These are phyloP conservation scores for Pseudocercospora fuligena DNA, from an alignment of 2,329 filamentous ascomycete genomes.

Conservation along the genomic window DNA sequence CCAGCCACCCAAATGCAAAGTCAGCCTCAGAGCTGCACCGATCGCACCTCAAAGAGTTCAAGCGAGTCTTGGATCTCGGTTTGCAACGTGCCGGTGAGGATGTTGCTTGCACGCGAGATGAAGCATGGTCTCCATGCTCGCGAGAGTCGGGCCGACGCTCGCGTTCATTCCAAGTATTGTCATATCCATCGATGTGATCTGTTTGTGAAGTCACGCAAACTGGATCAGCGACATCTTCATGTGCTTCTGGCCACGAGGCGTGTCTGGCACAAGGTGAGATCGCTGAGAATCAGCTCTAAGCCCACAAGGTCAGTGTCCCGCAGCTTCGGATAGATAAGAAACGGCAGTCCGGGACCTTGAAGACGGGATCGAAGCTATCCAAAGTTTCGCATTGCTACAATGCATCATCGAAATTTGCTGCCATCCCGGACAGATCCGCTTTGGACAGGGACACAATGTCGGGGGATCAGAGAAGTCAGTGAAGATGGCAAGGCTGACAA, in stretches of 20 bases:
- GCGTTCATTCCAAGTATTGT: background rate
- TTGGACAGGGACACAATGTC: too few species aligned
- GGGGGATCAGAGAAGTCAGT: background rate
- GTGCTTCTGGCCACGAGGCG: background rate
- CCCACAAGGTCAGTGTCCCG: background rate
- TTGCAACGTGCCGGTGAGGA: background rate
- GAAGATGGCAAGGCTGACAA: background rate
- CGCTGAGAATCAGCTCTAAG: background rate
- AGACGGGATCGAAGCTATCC: background rate
- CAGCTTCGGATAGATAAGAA: background rate
- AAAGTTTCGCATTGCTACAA: background rate
- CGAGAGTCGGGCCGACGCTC: slow-evolving; percentile 3
- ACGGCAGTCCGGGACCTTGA: too few species aligned
- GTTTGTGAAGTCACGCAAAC: slow-evolving; percentile 2
- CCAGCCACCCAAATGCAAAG: background rate
- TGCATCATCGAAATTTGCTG: background rate
- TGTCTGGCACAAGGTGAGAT: background rate
- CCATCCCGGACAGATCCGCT: background rate
- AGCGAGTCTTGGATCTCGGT: background rate
- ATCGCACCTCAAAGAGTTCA: background rate
- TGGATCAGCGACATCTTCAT: background rate
- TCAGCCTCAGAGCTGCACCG: background rate
- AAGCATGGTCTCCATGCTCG: slow-evolving; percentile 1
- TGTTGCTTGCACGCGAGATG: slow-evolving; percentile 7
- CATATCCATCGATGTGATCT: slow-evolving; percentile 7